Percentiles rank a stretch among this genome's conserved stretches.
Evolutionary conservation across 2,329 filamentous ascomycete genomes (phyloP).

Genomic region (Aspergillus carbonarius): DNA sequence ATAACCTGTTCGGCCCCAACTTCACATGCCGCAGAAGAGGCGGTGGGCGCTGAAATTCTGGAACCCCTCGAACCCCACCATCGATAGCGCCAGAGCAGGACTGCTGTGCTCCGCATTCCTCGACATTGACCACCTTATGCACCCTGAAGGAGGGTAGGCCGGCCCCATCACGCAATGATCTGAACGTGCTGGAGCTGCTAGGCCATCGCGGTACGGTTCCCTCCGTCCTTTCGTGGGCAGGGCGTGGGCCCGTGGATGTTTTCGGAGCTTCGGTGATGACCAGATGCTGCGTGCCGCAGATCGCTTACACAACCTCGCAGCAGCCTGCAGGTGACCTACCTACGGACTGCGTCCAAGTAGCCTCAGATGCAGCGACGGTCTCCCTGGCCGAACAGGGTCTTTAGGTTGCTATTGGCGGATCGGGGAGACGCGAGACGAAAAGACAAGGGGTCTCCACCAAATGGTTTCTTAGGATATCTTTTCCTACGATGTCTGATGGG

Average conservation of each 20-base stretch:
- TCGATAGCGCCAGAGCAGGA: background rate
- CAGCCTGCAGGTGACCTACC: slow-evolving; percentile 18
- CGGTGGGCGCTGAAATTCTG: slow-evolving; percentile 7
- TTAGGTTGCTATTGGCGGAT: slow-evolving; percentile 6
- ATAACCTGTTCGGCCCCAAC: slow-evolving; percentile 2
- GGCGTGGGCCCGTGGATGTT: slow-evolving; percentile 3
- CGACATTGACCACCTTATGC: slow-evolving; percentile 4
- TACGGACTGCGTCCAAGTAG: slow-evolving; percentile 13
- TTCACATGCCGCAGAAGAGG: slow-evolving; percentile 14
- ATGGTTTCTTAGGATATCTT: slow-evolving; percentile 9
- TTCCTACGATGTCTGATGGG: slow-evolving; percentile 1
- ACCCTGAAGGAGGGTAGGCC: slow-evolving; percentile 5
- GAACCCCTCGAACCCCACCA: slow-evolving; percentile 8
- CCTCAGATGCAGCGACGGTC: slow-evolving; percentile 7
- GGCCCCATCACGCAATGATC: background rate
- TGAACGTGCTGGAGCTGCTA: background rate
- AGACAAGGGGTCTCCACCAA: background rate
- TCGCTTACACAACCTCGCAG: slow-evolving; percentile 15
- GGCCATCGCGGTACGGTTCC: background rate
- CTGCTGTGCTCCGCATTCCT: slow-evolving; percentile 8
- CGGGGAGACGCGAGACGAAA: background rate
- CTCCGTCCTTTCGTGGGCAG: background rate
- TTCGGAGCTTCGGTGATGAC: slow-evolving; percentile 11
- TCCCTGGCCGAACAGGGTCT: slow-evolving; percentile 11
- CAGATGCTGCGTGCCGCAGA: slow-evolving; percentile 14